A percentile compares a stretch with the other conserved stretches of the same genome.
phyloP scores from a whole-genome alignment of 176 grass and related monocot genomes.

The Juncus inflexus region DNA sequence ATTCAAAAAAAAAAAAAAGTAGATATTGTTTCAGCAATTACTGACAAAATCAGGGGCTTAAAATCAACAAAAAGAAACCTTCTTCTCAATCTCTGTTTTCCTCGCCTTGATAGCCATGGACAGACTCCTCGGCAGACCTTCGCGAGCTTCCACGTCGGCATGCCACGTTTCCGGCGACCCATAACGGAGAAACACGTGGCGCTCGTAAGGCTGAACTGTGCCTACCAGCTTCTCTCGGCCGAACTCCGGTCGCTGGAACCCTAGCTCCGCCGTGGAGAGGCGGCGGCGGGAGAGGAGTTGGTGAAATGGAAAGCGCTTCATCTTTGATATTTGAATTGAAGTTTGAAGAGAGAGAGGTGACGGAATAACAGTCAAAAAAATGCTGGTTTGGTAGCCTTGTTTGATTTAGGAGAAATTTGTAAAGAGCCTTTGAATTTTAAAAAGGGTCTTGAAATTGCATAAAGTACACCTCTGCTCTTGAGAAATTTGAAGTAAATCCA shows the following conservation, averaged over 20 bases:
- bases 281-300: slow-evolving; percentile 12
- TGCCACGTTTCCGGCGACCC: slow-evolving; percentile 67
- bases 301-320: slow-evolving; percentile 6
- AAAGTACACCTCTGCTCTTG: too few relatives aligned
- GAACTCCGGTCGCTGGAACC: slow-evolving; percentile 65
- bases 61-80: slow-evolving; percentile 31
- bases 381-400: too few relatives aligned
- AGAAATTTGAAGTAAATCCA: too few relatives aligned
- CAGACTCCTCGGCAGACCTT: slow-evolving; percentile 63
- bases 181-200: slow-evolving; percentile 90
- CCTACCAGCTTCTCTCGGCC: slow-evolving; percentile 59
- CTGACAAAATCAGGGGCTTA: background rate
- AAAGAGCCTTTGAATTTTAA: too few relatives aligned
- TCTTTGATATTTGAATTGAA: background rate
- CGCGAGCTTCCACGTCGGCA: slow-evolving; percentile 51
- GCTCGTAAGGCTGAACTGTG: slow-evolving; percentile 72
- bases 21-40: background rate
- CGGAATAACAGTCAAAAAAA: too few relatives aligned
- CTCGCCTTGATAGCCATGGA: slow-evolving; percentile 60
- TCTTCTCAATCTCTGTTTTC: slow-evolving; percentile 56
- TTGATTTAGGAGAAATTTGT: too few relatives aligned
- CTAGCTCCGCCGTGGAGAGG: slow-evolving; percentile 37
- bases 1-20: background rate
- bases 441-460: too few relatives aligned
- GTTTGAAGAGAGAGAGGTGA: background rate